Evolutionary conservation across 2,329 filamentous ascomycete species (phyloP).

Genomic region (Aspergillus sp.): DNA sequence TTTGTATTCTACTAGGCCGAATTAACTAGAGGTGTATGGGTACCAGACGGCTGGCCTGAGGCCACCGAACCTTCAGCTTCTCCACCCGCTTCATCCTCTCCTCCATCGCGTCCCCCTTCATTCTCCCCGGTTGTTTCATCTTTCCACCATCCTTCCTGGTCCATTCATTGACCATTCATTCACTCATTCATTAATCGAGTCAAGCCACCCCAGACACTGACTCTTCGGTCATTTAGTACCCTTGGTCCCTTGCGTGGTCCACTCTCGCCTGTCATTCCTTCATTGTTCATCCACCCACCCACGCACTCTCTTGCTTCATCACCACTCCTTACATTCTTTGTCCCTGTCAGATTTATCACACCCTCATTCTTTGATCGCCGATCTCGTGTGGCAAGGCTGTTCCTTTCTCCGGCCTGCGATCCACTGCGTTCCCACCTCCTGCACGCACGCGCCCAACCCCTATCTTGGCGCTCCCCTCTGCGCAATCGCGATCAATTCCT

Average conservation of each 20-base stretch:
- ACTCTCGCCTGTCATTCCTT: background rate
- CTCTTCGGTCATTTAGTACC: background rate
- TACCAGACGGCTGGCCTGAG: too few relatives aligned
- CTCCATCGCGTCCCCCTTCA: background rate
- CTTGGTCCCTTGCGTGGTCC: background rate
- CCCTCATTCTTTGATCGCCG: background rate
- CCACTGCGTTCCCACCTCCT: background rate
- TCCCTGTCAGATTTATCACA: background rate
- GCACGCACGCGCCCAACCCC: conserved; percentile 1
- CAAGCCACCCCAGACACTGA: background rate
- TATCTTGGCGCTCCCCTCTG: background rate
- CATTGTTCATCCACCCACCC: background rate
- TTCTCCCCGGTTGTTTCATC: conserved; percentile 3
- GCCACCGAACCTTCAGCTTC: too few relatives aligned
- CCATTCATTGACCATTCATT: too few relatives aligned
- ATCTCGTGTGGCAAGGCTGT: background rate
- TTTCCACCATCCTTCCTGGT: background rate
- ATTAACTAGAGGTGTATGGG: too few relatives aligned
- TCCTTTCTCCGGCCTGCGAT: too few relatives aligned
- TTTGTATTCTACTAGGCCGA: too few relatives aligned
- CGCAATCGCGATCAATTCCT: background rate
- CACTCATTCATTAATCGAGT: background rate
- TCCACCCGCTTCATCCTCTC: background rate
- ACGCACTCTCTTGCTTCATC: too few relatives aligned
- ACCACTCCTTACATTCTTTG: background rate